A percentile compares a stretch with the other conserved stretches of the same genome.
phyloP scores from a whole-genome alignment of 495 filamentous ascomycete genomes.

The Daldinia loculata region DNA sequence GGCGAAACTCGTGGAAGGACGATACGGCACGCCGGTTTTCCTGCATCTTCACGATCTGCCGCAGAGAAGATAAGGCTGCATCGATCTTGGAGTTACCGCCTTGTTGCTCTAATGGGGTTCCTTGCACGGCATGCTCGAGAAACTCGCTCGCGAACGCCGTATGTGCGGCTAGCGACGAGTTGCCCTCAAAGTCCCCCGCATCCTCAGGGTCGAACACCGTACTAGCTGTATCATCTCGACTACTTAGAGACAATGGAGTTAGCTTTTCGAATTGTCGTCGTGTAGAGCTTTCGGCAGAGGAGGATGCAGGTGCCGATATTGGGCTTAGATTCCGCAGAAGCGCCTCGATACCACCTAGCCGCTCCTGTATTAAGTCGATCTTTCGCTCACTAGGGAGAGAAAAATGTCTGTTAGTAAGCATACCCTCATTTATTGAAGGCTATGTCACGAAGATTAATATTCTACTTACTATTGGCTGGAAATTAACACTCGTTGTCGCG shows the following conservation, averaged over 20 bases:
- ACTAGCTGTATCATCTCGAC: constrained; percentile 35
- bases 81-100: constrained; percentile 60
- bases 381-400: constrained; percentile 66
- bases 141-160: constrained; percentile 71
- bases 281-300: constrained; percentile 11
- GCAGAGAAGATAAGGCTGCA: constrained; percentile 64
- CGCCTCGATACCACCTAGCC: constrained; percentile 66
- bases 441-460: background rate
- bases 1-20: constrained; percentile 53
- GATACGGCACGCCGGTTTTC: constrained; percentile 41
- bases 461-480: constrained; percentile 71
- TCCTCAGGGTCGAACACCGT: constrained; percentile 49
- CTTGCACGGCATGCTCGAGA: constrained; percentile 66
- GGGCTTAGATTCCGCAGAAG: constrained; percentile 56
- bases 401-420: constrained; percentile 1
- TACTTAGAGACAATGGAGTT: constrained; percentile 24
- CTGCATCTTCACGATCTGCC: constrained; percentile 65
- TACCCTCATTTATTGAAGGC: background rate
- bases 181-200: constrained; percentile 65
- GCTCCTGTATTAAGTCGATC: constrained; percentile 71
- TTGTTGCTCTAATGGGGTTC: constrained; percentile 55
- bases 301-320: constrained; percentile 33
- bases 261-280: constrained; percentile 14
- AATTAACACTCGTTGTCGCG: constrained; percentile 69
- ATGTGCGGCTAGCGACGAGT: constrained; percentile 68